A percentile compares a stretch with the other conserved stretches of the same genome.
Evolutionary conservation across 805 yeast species (phyloP).

Genomic region (Candida nanaspora): DNA sequence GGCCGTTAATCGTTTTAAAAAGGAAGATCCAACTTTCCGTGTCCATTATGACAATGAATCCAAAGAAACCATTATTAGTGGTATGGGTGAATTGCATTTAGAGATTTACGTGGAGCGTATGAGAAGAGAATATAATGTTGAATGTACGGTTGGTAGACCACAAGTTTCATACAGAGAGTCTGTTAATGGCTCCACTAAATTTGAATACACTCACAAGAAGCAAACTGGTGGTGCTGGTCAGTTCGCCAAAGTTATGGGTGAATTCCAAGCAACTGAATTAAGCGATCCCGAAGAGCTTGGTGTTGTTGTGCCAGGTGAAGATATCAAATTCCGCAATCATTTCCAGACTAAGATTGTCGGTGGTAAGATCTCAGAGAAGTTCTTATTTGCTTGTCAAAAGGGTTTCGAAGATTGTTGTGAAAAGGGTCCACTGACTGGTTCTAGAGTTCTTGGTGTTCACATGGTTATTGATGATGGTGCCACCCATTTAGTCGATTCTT

Average conservation of each 20-base stretch:
- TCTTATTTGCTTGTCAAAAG: slow-evolving; percentile 85
- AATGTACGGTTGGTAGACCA: slow-evolving; percentile 93
- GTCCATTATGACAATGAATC: slow-evolving; percentile 86
- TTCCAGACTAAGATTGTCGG: slow-evolving; percentile 90
- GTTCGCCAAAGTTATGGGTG: slow-evolving; percentile 93
- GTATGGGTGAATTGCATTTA: slow-evolving; percentile 97
- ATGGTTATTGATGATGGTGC: slow-evolving; percentile 97
- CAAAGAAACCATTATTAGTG: slow-evolving; percentile 90
- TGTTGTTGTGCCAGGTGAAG: slow-evolving; percentile 20
- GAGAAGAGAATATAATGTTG: slow-evolving; percentile 94
- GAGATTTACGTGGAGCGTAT: slow-evolving; percentile 98
- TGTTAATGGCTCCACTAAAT: slow-evolving; percentile 59
- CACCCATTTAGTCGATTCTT: slow-evolving; percentile 94
- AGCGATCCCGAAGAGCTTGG: slow-evolving; percentile 38
- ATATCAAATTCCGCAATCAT: slow-evolving; percentile 42
- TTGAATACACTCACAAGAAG: slow-evolving; percentile 94
- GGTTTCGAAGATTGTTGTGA: slow-evolving; percentile 94
- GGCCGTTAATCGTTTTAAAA: slow-evolving; percentile 95
- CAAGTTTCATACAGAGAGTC: slow-evolving; percentile 98
- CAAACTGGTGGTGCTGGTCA: slow-evolving; percentile 99
- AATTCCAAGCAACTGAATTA: slow-evolving; percentile 42
- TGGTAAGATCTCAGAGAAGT: slow-evolving; percentile 95
- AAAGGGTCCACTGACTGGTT: slow-evolving; percentile 96
- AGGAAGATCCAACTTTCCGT: slow-evolving; percentile 97
- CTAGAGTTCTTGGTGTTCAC: slow-evolving; percentile 82